Percentiles rank a stretch among this genome's conserved stretches.
Conservation (phyloP, 305 asterid species). For the Rubia peregrina region DNA sequence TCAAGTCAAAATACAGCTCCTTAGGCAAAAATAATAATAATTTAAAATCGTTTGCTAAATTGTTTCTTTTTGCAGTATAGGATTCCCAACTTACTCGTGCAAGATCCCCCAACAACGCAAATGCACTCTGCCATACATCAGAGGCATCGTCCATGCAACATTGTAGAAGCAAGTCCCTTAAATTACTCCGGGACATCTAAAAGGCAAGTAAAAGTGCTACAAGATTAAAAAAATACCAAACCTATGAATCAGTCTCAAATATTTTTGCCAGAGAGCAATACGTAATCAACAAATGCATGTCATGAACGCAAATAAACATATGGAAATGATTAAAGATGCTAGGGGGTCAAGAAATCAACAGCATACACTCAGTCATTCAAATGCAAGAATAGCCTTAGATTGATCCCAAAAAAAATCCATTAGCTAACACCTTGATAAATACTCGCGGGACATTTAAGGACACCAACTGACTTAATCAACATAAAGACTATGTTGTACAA, state of each 20-base stretch:
- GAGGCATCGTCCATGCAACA: constrained; percentile 92
- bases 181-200: constrained; percentile 85
- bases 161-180: constrained; percentile 88
- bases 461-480: background rate
- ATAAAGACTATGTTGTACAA: background rate
- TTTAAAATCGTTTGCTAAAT: background rate
- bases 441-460: background rate
- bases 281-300: constrained; percentile 2
- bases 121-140: constrained; percentile 96
- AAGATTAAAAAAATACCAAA: background rate
- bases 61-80: background rate
- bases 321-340: background rate
- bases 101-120: constrained; percentile 97
- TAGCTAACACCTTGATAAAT: background rate
- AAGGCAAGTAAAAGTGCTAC: constrained; percentile 14
- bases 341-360: background rate
- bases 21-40: background rate
- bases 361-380: background rate
- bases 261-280: background rate
- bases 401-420: background rate
- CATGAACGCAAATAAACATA: background rate
- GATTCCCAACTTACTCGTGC: constrained; percentile 64
- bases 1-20: background rate
- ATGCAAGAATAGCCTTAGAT: background rate
- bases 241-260: background rate